Percentiles rank a stretch among this genome's conserved stretches.
These are phyloP conservation scores for Fusarium camptoceras DNA, from an alignment of 2,329 filamentous ascomycete genomes.

Conservation along the genomic window DNA sequence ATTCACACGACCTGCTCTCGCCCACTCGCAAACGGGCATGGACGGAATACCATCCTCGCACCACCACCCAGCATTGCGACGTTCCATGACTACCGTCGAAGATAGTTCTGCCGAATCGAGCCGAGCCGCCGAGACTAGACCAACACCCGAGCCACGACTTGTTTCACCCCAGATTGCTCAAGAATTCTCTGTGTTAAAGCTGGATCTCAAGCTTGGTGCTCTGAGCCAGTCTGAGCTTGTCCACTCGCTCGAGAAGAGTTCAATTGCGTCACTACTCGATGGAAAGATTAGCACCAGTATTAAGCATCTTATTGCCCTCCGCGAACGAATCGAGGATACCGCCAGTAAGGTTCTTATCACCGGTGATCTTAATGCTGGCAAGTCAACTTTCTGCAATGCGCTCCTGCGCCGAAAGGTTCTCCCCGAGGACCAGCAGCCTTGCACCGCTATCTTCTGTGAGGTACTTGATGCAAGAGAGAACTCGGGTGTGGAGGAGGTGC, in stretches of 20 bases:
- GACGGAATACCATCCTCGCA: slow-evolving; percentile 58
- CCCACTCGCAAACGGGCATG: slow-evolving; percentile 71
- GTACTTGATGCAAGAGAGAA: slow-evolving; percentile 94
- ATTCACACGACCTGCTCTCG: slow-evolving; percentile 69
- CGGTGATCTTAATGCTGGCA: slow-evolving; percentile 95
- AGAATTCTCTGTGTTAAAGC: slow-evolving; percentile 94
- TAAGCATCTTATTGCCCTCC: slow-evolving; percentile 85
- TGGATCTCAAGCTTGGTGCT: slow-evolving; percentile 90
- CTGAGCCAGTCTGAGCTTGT: slow-evolving; percentile 90
- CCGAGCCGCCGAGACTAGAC: slow-evolving; percentile 71
- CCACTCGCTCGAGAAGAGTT: slow-evolving; percentile 92
- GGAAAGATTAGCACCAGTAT: slow-evolving; percentile 95
- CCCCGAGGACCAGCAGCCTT: slow-evolving; percentile 97
- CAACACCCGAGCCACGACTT: slow-evolving; percentile 78
- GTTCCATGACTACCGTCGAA: slow-evolving; percentile 79
- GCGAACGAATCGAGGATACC: slow-evolving; percentile 96
- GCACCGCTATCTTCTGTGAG: slow-evolving; percentile 98
- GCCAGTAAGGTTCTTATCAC: slow-evolving; percentile 97
- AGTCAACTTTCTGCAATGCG: slow-evolving; percentile 99
- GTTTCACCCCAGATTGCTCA: slow-evolving; percentile 93
- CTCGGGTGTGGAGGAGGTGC: slow-evolving; percentile 90
- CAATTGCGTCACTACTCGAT: slow-evolving; percentile 89
- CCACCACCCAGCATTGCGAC: slow-evolving; percentile 66
- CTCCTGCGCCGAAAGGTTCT: slow-evolving; percentile 90
- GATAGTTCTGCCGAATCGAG: slow-evolving; percentile 75